phyloP scores from a whole-genome alignment of 305 asterid species.

The Solanum hybrid region DNA sequence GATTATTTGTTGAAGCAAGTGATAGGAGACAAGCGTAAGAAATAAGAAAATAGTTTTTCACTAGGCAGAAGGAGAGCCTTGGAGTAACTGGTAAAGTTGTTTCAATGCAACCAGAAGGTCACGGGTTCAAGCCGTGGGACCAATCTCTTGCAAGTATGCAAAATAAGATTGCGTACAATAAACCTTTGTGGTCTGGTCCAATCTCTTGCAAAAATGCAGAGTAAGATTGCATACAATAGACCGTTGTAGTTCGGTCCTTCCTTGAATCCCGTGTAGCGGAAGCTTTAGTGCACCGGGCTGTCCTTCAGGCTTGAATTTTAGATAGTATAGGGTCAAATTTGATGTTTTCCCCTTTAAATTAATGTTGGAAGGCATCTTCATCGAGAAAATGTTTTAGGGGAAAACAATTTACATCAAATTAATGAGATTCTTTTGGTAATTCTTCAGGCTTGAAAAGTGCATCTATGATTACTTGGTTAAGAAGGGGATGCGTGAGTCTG shows the following conservation, averaged over 20 bases:
- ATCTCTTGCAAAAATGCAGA: background rate
- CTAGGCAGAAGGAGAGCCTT: background rate
- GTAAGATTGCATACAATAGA: background rate
- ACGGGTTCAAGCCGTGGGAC: background rate
- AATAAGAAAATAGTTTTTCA: background rate
- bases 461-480: slow-evolving; percentile 37
- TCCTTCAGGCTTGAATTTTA: background rate
- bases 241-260: background rate
- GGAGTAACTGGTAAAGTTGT: background rate
- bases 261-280: background rate
- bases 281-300: background rate
- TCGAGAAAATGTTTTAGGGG: background rate
- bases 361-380: background rate
- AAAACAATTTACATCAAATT: background rate
- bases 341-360: background rate
- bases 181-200: background rate
- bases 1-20: background rate
- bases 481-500: slow-evolving; percentile 26
- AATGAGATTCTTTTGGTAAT: background rate
- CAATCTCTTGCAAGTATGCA: background rate
- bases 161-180: background rate
- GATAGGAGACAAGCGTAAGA: background rate
- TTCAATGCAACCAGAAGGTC: background rate
- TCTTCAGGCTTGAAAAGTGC: slow-evolving; percentile 37
- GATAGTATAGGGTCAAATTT: background rate